Conservation (phyloP, 768 basidiomycete species). For the Auricularia auricula-judae region DNA sequence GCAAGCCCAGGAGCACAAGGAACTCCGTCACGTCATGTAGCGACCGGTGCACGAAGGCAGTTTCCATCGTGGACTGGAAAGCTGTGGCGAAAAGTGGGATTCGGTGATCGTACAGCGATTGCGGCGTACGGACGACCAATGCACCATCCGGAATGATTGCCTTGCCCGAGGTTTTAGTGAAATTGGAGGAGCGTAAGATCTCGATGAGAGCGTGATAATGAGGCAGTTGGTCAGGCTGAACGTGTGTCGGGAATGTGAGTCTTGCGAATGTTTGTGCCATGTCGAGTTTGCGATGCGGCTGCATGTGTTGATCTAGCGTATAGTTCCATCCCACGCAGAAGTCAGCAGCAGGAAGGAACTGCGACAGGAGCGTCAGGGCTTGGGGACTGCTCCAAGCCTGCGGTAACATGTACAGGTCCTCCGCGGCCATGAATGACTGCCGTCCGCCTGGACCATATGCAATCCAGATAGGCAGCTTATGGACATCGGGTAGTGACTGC, state of each 20-base stretch:
- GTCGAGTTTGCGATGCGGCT: too few species aligned
- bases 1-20: constrained; percentile 22
- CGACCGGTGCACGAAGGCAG: constrained; percentile 19
- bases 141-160: constrained; percentile 28
- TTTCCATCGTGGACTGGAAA: not conserved
- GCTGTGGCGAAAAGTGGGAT: constrained; percentile 28
- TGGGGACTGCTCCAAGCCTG: not conserved
- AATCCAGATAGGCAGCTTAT: not conserved
- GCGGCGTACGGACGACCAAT: constrained; percentile 23
- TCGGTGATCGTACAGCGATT: constrained; percentile 16
- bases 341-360: not conserved
- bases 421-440: not conserved
- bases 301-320: constrained; percentile 4
- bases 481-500: too few species aligned
- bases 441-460: not conserved
- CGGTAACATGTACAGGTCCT: not conserved
- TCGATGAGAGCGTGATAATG: constrained; percentile 1
- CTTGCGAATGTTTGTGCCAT: too few species aligned
- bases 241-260: too few species aligned
- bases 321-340: constrained; percentile 29
- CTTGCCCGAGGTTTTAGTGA: constrained; percentile 29
- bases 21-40: constrained; percentile 20
- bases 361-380: not conserved
- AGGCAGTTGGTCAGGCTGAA: too few species aligned
- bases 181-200: constrained; percentile 27